A percentile compares a stretch with the other conserved stretches of the same genome.
Conservation (phyloP, 2,329 filamentous ascomycete species). For the Sporothrix protearum region DNA sequence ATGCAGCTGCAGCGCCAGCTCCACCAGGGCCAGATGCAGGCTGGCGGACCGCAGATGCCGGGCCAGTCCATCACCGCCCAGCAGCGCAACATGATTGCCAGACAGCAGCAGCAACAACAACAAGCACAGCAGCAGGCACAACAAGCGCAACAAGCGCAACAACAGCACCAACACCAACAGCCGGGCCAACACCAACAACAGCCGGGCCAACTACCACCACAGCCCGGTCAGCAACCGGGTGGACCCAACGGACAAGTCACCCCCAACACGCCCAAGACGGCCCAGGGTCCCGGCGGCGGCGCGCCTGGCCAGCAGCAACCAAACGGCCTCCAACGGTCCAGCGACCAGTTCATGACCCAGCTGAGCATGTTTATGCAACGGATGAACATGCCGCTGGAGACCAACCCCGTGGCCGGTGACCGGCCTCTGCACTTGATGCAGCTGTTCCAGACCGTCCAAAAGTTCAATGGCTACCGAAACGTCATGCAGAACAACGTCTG, state of each 20-base stretch:
- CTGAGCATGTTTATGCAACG: conserved; percentile 73
- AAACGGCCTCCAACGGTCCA: conserved; percentile 41
- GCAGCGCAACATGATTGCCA: conserved; percentile 38
- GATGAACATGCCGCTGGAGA: conserved; percentile 69
- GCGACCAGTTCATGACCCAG: conserved; percentile 71
- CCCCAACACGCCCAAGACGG: conserved; percentile 36
- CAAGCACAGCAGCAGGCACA: conserved; percentile 40
- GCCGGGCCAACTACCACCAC: conserved; percentile 2
- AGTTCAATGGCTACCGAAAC: conserved; percentile 71
- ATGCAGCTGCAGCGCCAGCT: conserved; percentile 78
- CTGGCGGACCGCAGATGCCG: conserved; percentile 35
- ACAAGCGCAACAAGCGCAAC: conserved; percentile 40
- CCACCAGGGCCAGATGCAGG: conserved; percentile 55
- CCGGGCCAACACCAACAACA: conserved; percentile 28
- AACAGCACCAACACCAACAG: conserved; percentile 43
- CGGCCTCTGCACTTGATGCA: conserved; percentile 70
- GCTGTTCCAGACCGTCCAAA: conserved; percentile 74
- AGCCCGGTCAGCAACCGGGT: conserved; percentile 37
- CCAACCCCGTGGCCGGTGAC: conserved; percentile 69
- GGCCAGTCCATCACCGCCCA: conserved; percentile 33
- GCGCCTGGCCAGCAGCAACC: conserved; percentile 31
- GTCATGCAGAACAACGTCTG: conserved; percentile 69
- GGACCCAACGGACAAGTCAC: conserved; percentile 57
- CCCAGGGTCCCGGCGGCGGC: conserved; percentile 15
- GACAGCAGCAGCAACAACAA: conserved; percentile 37